Percentiles rank a stretch among this genome's conserved stretches.
Conservation (phyloP, 2,329 filamentous ascomycete species). For the Colletotrichum australisinense region DNA sequence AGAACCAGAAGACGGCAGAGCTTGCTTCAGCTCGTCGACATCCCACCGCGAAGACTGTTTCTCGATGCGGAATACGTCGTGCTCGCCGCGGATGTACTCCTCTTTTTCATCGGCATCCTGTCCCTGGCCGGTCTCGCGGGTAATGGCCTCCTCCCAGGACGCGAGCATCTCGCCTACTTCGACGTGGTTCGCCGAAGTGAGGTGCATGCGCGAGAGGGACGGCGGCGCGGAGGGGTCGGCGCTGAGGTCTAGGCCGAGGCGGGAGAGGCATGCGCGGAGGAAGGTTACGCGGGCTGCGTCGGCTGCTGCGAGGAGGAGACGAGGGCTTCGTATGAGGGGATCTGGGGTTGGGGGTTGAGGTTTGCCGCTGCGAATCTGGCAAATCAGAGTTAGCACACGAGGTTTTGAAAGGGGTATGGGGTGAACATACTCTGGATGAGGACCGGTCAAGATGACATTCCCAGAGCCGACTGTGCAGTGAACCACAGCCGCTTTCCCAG, state of each 20-base stretch:
- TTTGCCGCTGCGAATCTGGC: conserved; percentile 84
- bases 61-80: conserved; percentile 85
- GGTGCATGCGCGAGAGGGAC: conserved; percentile 83
- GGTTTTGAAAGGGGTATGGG: background rate
- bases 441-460: conserved; percentile 82
- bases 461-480: conserved; percentile 87
- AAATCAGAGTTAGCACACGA: background rate
- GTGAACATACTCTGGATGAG: conserved; percentile 83
- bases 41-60: conserved; percentile 72
- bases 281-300: conserved; percentile 80
- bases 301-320: conserved; percentile 75
- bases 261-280: conserved; percentile 81
- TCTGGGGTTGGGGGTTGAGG: conserved; percentile 73
- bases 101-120: conserved; percentile 45
- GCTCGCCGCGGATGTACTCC: conserved; percentile 81
- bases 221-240: conserved; percentile 77
- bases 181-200: conserved; percentile 75
- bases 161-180: conserved; percentile 76
- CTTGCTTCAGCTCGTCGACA: conserved; percentile 64
- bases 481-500: conserved; percentile 81
- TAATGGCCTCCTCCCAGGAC: conserved; percentile 75
- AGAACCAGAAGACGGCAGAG: conserved; percentile 50
- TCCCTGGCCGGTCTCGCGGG: conserved; percentile 62
- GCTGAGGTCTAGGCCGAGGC: conserved; percentile 84
- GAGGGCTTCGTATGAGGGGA: conserved; percentile 76